phyloP scores from a whole-genome alignment of 768 basidiomycete genomes.

The Goffeauzyma gilvescens region DNA sequence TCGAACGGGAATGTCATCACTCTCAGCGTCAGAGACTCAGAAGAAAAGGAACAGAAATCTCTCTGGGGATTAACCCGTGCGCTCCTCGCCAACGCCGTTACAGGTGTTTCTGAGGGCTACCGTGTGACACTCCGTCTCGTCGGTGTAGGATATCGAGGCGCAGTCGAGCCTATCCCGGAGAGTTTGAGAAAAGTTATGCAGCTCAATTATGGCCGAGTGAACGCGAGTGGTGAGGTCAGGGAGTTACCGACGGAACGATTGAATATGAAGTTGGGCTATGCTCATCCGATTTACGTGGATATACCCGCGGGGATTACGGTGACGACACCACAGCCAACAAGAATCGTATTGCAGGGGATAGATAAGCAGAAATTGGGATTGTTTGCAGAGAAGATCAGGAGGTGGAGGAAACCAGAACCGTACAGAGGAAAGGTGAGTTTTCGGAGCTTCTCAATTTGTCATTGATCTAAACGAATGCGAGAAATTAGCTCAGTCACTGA shows the following conservation, averaged over 20 bases:
- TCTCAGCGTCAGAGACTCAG: constrained; percentile 37
- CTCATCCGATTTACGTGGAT: constrained; percentile 65
- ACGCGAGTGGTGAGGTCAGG: constrained; percentile 9
- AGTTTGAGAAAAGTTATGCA: too few species aligned
- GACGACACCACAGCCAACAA: constrained; percentile 62
- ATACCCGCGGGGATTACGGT: constrained; percentile 65
- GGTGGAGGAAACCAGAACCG: constrained; percentile 75
- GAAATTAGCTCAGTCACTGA: background rate
- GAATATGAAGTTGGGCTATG: constrained; percentile 81
- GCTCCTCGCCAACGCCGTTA: constrained; percentile 70
- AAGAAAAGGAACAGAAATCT: constrained; percentile 56
- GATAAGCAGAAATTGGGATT: constrained; percentile 75
- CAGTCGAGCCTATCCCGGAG: constrained; percentile 42
- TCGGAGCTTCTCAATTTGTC: background rate
- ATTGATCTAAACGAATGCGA: background rate
- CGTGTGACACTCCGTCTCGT: constrained; percentile 67
- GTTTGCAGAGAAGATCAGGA: constrained; percentile 69
- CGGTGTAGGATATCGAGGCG: constrained; percentile 82
- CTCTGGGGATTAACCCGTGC: constrained; percentile 94
- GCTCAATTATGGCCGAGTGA: constrained; percentile 13
- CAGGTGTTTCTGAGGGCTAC: constrained; percentile 77
- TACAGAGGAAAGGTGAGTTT: constrained; percentile 85
- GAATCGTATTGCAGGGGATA: constrained; percentile 60
- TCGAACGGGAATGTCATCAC: constrained; percentile 3
- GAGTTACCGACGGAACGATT: constrained; percentile 39